Evolutionary conservation across 2,329 filamentous ascomycete species (phyloP).

Genomic region (Apiospora sp.): DNA sequence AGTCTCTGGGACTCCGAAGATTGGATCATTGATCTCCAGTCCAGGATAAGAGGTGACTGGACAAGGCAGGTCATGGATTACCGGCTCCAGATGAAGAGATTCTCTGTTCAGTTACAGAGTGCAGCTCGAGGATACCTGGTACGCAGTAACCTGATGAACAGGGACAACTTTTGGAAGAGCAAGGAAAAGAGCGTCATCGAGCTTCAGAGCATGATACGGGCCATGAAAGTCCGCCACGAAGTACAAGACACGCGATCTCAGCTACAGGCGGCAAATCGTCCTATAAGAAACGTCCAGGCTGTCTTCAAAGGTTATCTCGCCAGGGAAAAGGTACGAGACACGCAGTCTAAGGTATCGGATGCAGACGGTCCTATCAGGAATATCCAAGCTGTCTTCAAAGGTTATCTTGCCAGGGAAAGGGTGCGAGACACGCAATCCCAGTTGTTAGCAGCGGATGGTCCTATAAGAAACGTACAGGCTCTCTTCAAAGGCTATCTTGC

Average conservation of each 20-base stretch:
- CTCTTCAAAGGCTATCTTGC: slow-evolving; percentile 72
- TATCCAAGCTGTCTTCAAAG: slow-evolving; percentile 72
- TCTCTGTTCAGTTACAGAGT: slow-evolving; percentile 83
- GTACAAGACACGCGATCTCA: slow-evolving; percentile 63
- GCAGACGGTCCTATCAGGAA: slow-evolving; percentile 69
- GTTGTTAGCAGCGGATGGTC: slow-evolving; percentile 62
- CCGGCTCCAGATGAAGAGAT: slow-evolving; percentile 81
- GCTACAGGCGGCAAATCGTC: slow-evolving; percentile 61
- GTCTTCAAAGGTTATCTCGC: slow-evolving; percentile 72
- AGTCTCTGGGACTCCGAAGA: slow-evolving; percentile 87
- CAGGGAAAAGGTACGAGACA: slow-evolving; percentile 59
- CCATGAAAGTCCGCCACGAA: slow-evolving; percentile 68
- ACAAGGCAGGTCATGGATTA: slow-evolving; percentile 84
- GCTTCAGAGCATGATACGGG: slow-evolving; percentile 83
- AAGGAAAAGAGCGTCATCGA: slow-evolving; percentile 76
- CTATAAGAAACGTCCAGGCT: slow-evolving; percentile 72
- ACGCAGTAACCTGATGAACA: slow-evolving; percentile 67
- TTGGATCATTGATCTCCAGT: slow-evolving; percentile 81
- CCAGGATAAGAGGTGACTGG: slow-evolving; percentile 87
- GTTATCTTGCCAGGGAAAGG: slow-evolving; percentile 68
- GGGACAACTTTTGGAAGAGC: slow-evolving; percentile 73
- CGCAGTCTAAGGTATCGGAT: slow-evolving; percentile 60
- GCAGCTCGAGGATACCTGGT: slow-evolving; percentile 77
- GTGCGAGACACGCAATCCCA: slow-evolving; percentile 59
- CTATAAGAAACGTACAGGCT: slow-evolving; percentile 72